Base-by-base conservation (phyloP, 2,329 filamentous ascomycete species). In the Stemphylium beticola region DNA sequence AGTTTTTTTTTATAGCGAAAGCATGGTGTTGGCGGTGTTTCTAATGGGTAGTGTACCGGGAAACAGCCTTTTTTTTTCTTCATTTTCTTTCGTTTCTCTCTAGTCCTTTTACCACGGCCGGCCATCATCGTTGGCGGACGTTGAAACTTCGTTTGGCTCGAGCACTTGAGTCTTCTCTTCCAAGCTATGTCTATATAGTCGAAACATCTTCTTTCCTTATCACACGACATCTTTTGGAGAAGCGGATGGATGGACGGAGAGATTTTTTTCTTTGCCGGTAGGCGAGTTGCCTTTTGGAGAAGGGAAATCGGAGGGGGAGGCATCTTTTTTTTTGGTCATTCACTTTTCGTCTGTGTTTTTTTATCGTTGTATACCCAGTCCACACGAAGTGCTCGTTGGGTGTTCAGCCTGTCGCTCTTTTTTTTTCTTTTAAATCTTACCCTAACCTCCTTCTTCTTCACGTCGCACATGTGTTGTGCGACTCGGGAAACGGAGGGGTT, bases 11-110 rank as follows among this genome's bases (percentile, higher is more conserved):
- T 34, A 57, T 43, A 39, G 18, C 18, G 45, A 46, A 50, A 72
- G 69, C 70, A 69, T 64, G 71, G 71, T 68, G 70, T 73, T 73
- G 69, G 68, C 57, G 71, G 71, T 64, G 66, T 73, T 72, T 65
- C 65, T 64, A 44, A 58, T 65, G 53, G 66, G 65, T 71, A 69
- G 65, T 69, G 67, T 65, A 71, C 68, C 65, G 61, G 62, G 68
- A 69, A 67, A 70, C 61, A 56, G 53, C 37, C 15, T 17, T 37
- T 47, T 15, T 20, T 15, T 41, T 14, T 15, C 29, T 17, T 55
- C 33, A 32, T 20, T 26, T n/a, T 31, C 29, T 15, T 7, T 22
- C 15, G 22, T 8, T 15, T n/a, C 33, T 11, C 24, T 18, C 31
- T 14, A 24, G 31, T 36, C 14, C 18, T 20, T 29, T 11, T 33